Evolutionary conservation across 176 grass and related monocot genomes (phyloP), one percentile per base, ranked within the genome.

Genomic region (Avena sativa): DNA sequence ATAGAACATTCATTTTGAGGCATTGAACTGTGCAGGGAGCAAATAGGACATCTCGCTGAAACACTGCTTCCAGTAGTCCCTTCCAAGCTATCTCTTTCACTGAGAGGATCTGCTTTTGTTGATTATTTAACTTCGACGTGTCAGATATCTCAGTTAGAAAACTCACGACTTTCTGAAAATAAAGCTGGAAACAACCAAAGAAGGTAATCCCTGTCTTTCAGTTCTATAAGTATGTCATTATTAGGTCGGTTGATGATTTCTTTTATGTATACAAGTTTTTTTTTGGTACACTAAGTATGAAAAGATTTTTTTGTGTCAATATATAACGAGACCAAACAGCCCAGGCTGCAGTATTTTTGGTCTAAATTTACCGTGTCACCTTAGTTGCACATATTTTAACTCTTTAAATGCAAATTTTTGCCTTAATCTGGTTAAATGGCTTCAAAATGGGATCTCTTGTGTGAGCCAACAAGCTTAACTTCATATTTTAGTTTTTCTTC

Each of bases 51-150:
- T 86, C 67, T 98, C 53, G 87, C 83, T 71, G 85, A 90, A 68
- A 46, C 87, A 30, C 51, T 98, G 61, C 88, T 86, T 87, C 83
- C 82, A 20, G 38, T 91, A 74, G 83, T 92, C 76, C 93, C 96
- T 84, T 50, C 89, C 60, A 98, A 93, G 82, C 61, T 98, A 48
- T 90, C 78, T 51, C 86, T 90, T 81, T 90, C 92, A 50, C 43
- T 98, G 71, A 91, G 84, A 78, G 92, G 96, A 38, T 80, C 90
- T 89, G 87, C 88, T 66, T 98, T 96, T 88, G 82, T 91, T 28
- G 96, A 98, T 75, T 98, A 94, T 58, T 88, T 98, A 57, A 90
- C 92, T 93, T 94, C 88, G 21, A 80, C 67, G 17, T 88, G 93
- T 62, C 88, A 87, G 70, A 98, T 98, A 64, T 95, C 96, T 9